Percentiles rank a stretch among this genome's conserved stretches.
These are phyloP conservation scores for Schizosaccharomyces lindneri DNA, from an alignment of 805 yeast genomes.

Conservation along the genomic window DNA sequence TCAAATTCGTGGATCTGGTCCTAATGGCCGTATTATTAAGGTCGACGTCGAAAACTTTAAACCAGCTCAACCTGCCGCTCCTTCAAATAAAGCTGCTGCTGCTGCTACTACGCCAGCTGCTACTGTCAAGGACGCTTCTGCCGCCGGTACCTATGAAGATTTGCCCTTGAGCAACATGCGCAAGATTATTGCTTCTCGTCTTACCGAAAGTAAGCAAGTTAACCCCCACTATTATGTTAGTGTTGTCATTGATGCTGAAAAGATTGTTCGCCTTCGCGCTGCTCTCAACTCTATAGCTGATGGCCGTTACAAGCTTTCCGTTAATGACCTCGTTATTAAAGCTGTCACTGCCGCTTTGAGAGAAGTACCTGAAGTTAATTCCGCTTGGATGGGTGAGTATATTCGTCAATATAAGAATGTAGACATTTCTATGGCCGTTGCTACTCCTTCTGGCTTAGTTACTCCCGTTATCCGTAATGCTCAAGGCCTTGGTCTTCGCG, in stretches of 20 bases:
- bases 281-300: constrained; percentile 66
- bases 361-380: constrained; percentile 82
- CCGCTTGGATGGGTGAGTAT: constrained; percentile 74
- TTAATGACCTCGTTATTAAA: constrained; percentile 82
- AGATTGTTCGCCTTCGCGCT: constrained; percentile 74
- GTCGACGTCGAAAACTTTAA: constrained; percentile 62
- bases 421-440: constrained; percentile 94
- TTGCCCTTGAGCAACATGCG: constrained; percentile 80
- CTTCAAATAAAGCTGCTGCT: constrained; percentile 9
- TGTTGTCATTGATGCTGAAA: constrained; percentile 62
- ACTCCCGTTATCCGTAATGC: constrained; percentile 89
- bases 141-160: constrained; percentile 44
- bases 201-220: constrained; percentile 58
- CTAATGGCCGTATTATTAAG: constrained; percentile 80
- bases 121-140: constrained; percentile 17
- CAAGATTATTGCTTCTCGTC: constrained; percentile 73
- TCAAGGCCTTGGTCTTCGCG: constrained; percentile 58
- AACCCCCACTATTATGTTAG: constrained; percentile 86
- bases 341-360: constrained; percentile 76
- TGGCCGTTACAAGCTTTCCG: constrained; percentile 72
- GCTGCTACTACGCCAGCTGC: constrained; percentile 13
- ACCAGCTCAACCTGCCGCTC: constrained; percentile 15
- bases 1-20: constrained; percentile 76
- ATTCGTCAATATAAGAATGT: constrained; percentile 79
- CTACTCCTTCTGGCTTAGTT: constrained; percentile 89